phyloP scores from a whole-genome alignment of 139 green algal genomes.

The Chlorella sp. region DNA sequence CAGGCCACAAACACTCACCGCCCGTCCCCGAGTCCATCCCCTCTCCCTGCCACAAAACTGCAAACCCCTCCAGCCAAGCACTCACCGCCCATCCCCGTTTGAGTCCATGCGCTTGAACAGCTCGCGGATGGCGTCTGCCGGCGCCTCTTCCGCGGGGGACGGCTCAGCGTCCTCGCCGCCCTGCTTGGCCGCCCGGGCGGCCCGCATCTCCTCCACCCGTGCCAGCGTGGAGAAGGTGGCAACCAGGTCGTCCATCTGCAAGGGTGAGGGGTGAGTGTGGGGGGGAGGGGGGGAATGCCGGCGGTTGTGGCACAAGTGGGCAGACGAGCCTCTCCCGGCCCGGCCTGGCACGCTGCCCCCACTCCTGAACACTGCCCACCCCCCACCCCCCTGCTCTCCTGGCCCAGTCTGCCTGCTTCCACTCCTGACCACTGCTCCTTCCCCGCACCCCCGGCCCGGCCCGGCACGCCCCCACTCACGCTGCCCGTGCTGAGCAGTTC shows the following conservation, averaged over 20 bases:
- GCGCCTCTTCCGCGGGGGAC: neutral
- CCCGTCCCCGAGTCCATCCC: too few relatives aligned
- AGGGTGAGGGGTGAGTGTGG: neutral
- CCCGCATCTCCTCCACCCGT: slow-evolving; percentile 1
- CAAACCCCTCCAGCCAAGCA: neutral
- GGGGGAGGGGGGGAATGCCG: neutral
- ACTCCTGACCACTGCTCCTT: neutral
- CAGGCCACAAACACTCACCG: neutral
- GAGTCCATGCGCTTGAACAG: slow-evolving; percentile 5
- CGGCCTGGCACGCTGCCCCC: too few relatives aligned
- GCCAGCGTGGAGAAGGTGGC: slow-evolving; percentile 21
- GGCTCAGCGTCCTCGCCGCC: neutral
- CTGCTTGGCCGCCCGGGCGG: neutral
- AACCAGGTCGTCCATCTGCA: slow-evolving; percentile 23
- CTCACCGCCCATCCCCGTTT: slow-evolving; percentile 19
- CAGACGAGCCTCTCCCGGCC: too few relatives aligned
- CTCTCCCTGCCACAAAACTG: neutral
- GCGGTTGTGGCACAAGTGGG: neutral
- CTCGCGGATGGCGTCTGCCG: neutral
- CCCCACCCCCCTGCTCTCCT: neutral
- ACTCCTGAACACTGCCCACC: too few relatives aligned
- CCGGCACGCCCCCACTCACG: neutral
- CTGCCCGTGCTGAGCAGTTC: slow-evolving; percentile 19
- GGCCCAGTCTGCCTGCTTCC: neutral
- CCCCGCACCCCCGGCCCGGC: neutral